Evolutionary conservation across 192 early-diverging fungal species (phyloP).

Genomic region (Podila verticillata): DNA sequence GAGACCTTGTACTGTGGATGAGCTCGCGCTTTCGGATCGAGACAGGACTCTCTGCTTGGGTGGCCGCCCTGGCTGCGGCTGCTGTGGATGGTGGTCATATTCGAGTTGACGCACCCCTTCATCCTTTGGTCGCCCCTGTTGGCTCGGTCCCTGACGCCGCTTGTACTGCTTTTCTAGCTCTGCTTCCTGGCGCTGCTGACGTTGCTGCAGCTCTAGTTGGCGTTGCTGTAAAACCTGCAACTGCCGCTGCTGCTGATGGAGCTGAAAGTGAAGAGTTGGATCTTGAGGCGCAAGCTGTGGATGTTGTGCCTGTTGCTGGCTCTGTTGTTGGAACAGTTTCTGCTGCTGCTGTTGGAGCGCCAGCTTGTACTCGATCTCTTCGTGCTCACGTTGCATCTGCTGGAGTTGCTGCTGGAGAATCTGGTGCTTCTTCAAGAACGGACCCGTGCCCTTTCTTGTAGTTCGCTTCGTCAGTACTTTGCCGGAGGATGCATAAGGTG

Average conservation of each 20-base stretch:
- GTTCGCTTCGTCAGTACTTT: conserved; percentile 6
- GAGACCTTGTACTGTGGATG: background rate
- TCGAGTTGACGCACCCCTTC: background rate
- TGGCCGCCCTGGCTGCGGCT: conserved; percentile 20
- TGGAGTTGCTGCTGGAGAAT: conserved; percentile 41
- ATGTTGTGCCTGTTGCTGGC: background rate
- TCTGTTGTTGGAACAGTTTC: background rate
- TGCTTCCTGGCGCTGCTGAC: conserved; percentile 12
- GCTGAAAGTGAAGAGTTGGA: conserved; percentile 4
- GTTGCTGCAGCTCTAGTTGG: background rate
- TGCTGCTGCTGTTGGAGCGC: conserved; percentile 2
- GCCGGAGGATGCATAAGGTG: background rate
- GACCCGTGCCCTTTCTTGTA: conserved; percentile 6
- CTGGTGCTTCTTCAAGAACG: conserved; percentile 43
- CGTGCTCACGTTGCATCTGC: conserved; percentile 36
- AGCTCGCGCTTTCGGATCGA: conserved; percentile 21
- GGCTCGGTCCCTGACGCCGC: background rate
- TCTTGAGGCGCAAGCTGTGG: background rate
- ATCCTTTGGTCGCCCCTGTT: background rate
- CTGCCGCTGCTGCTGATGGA: background rate
- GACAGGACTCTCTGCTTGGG: conserved; percentile 29
- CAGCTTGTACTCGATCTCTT: conserved; percentile 20
- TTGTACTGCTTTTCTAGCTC: conserved; percentile 16
- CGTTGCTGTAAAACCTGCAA: background rate
- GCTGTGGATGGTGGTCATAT: conserved; percentile 11